These are phyloP conservation scores for Tulasnella sp. DNA, from an alignment of 768 basidiomycete species.

Conservation along the genomic window DNA sequence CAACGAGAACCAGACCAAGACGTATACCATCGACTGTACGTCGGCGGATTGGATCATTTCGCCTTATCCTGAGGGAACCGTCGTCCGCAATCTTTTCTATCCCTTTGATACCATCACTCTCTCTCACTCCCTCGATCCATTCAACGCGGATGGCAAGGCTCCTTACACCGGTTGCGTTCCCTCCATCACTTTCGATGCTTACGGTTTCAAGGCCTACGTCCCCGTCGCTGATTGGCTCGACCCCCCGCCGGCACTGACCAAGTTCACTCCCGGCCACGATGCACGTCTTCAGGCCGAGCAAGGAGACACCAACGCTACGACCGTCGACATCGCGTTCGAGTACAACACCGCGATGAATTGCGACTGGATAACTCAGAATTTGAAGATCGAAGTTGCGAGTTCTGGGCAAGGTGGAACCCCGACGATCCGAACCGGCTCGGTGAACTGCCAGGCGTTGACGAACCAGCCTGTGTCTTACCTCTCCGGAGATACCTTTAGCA, in stretches of 20 bases:
- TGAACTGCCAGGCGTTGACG: conserved; percentile 42
- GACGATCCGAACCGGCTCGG: conserved; percentile 39
- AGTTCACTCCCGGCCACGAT: conserved; percentile 83
- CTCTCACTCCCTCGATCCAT: conserved; percentile 55
- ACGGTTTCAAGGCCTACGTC: conserved; percentile 76
- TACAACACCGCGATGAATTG: conserved; percentile 77
- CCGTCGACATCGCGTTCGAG: conserved; percentile 61
- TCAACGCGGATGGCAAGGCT: conserved; percentile 46
- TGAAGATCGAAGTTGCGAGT: conserved; percentile 62
- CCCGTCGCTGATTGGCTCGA: conserved; percentile 57
- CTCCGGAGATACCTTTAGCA: conserved; percentile 47
- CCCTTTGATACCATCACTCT: conserved; percentile 79
- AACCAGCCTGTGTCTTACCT: conserved; percentile 46
- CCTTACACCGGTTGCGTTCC: conserved; percentile 72
- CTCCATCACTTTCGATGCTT: conserved; percentile 57
- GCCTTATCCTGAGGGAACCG: conserved; percentile 55
- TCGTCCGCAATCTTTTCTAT: conserved; percentile 65
- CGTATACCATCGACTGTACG: conserved; percentile 56
- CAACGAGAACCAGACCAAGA: conserved; percentile 70
- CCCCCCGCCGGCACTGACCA: conserved; percentile 65
- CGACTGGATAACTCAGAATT: conserved; percentile 49
- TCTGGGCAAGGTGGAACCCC: conserved; percentile 55
- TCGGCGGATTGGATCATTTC: conserved; percentile 63
- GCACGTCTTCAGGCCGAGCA: conserved; percentile 49
- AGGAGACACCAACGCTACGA: conserved; percentile 46